Evolutionary conservation across 2,329 filamentous ascomycete genomes (phyloP).

Genomic region (Aspergillus clavatus): DNA sequence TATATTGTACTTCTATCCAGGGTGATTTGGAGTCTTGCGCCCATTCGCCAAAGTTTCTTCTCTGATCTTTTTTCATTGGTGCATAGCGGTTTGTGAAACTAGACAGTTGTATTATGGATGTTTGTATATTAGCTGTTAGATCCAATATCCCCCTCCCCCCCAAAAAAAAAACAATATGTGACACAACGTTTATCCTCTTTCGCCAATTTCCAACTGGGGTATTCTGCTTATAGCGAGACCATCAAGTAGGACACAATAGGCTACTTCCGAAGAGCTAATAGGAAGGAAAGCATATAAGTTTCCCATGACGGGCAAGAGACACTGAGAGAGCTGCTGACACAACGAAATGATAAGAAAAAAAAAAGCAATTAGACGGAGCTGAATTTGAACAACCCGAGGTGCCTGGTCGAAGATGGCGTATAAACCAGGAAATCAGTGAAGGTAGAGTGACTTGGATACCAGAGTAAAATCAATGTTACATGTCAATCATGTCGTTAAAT

Average conservation of each 20-base stretch:
- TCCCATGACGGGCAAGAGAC: too few relatives aligned
- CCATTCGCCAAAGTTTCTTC: neutral
- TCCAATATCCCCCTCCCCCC: too few relatives aligned
- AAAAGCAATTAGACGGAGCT: neutral
- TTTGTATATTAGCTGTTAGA: slow-evolving; percentile 34
- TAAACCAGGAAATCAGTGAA: neutral
- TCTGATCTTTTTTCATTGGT: slow-evolving; percentile 7
- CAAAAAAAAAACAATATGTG: slow-evolving; percentile 6
- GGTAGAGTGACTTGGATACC: slow-evolving; percentile 6
- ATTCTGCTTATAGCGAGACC: slow-evolving; percentile 3
- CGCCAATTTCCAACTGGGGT: slow-evolving; percentile 10
- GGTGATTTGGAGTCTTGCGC: neutral
- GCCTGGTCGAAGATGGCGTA: neutral
- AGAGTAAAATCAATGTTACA: slow-evolving; percentile 36
- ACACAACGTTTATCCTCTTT: slow-evolving; percentile 19
- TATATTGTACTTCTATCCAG: neutral
- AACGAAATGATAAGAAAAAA: neutral
- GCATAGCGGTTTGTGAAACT: slow-evolving; percentile 19
- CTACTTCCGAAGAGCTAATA: slow-evolving; percentile 3
- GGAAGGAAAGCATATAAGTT: slow-evolving; percentile 3
- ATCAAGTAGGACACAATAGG: slow-evolving; percentile 4
- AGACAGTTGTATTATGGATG: slow-evolving; percentile 14
- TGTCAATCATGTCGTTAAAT: slow-evolving; percentile 89
- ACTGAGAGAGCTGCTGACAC: too few relatives aligned
- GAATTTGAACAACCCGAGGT: neutral